Evolutionary conservation across 768 basidiomycete species (phyloP).

Genomic region (Lepiota brunneoincarnata): DNA sequence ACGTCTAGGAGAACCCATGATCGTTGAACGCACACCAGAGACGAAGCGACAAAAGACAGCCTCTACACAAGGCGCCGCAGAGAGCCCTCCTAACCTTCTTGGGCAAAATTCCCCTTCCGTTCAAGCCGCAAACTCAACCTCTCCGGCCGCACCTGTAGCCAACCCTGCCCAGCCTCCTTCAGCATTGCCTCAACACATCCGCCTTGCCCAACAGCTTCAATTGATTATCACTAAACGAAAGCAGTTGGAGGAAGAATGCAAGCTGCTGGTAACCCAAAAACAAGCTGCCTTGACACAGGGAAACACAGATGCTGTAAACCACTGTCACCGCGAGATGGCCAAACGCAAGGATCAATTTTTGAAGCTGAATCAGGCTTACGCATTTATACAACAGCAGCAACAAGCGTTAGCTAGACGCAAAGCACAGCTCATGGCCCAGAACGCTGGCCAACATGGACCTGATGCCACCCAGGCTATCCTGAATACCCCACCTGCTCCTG

Average conservation of each 20-base stretch:
- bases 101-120: constrained; percentile 17
- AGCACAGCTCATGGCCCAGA: neutral
- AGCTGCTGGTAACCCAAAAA: neutral
- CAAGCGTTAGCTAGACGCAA: constrained; percentile 10
- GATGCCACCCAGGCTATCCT: neutral
- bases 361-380: constrained; percentile 11
- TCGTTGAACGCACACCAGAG: constrained; percentile 38
- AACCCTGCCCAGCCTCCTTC: constrained; percentile 18
- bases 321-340: constrained; percentile 12
- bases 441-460: neutral
- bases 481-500: neutral
- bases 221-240: neutral
- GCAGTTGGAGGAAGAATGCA: constrained; percentile 8
- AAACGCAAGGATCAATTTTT: constrained; percentile 11
- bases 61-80: constrained; percentile 1
- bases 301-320: constrained; percentile 14
- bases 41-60: constrained; percentile 4
- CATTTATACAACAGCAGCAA: constrained; percentile 11
- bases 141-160: neutral
- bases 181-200: constrained; percentile 15
- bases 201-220: neutral
- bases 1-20: constrained; percentile 38
- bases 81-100: constrained; percentile 14
- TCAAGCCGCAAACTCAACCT: constrained; percentile 15
- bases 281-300: constrained; percentile 16